These are phyloP conservation scores for Kondoa subrosea DNA, from an alignment of 768 basidiomycete species.

Conservation along the genomic window DNA sequence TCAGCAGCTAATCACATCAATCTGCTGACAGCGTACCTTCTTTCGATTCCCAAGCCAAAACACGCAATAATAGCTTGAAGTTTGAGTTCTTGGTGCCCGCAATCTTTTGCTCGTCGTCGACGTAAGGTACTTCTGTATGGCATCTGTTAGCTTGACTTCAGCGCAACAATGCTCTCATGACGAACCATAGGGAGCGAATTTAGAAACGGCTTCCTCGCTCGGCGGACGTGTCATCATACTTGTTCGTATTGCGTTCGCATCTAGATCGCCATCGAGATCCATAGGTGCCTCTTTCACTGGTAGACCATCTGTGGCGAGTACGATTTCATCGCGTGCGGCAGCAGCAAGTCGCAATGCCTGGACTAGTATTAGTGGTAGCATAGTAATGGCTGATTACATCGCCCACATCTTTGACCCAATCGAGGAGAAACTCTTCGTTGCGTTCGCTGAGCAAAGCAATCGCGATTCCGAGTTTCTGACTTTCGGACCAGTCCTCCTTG, in stretches of 20 bases:
- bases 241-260: slow-evolving; percentile 9
- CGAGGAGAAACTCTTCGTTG: slow-evolving; percentile 47
- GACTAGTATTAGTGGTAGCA: neutral
- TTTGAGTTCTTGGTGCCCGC: slow-evolving; percentile 61
- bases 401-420: slow-evolving; percentile 67
- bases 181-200: slow-evolving; percentile 63
- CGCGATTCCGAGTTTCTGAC: slow-evolving; percentile 73
- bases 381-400: neutral
- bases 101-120: slow-evolving; percentile 54
- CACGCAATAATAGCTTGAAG: slow-evolving; percentile 67
- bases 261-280: slow-evolving; percentile 26
- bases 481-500: slow-evolving; percentile 41
- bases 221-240: slow-evolving; percentile 32
- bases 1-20: slow-evolving; percentile 8
- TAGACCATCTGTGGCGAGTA: slow-evolving; percentile 25
- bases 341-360: slow-evolving; percentile 26
- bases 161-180: slow-evolving; percentile 14
- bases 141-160: neutral
- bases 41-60: slow-evolving; percentile 53
- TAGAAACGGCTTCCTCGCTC: slow-evolving; percentile 51
- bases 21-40: slow-evolving; percentile 42
- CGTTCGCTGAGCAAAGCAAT: slow-evolving; percentile 55
- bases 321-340: slow-evolving; percentile 32
- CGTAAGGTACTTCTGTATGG: slow-evolving; percentile 54
- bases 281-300: slow-evolving; percentile 2